Evolutionary conservation across 2,329 filamentous ascomycete species (phyloP).

Genomic region (Botryotinia calthae): DNA sequence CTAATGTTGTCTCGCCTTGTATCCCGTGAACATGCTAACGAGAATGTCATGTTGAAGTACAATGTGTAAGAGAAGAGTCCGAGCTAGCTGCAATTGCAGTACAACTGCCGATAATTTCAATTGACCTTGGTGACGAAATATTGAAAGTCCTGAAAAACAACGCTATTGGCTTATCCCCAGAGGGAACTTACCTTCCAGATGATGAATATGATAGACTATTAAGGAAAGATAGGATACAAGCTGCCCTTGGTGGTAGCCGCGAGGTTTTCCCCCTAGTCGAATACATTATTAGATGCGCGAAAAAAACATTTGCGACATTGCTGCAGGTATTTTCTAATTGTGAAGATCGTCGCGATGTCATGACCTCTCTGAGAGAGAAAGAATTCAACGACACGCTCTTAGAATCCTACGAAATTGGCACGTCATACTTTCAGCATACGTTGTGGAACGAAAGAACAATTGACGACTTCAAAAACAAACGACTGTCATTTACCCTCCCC

Average conservation of each 20-base stretch:
- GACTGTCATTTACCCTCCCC: background rate
- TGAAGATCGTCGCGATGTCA: background rate
- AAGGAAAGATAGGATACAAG: background rate
- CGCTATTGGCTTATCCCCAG: background rate
- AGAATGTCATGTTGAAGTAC: background rate
- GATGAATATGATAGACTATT: background rate
- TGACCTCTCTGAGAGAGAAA: background rate
- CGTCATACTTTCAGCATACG: background rate
- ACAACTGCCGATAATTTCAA: background rate
- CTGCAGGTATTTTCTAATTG: background rate
- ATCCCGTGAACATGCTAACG: background rate
- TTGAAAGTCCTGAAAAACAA: background rate
- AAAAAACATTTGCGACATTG: conserved; percentile 9
- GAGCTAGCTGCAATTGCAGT: background rate
- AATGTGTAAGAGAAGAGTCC: background rate
- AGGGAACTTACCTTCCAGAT: background rate
- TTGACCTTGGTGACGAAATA: background rate
- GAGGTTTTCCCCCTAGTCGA: background rate
- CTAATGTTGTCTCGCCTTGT: background rate
- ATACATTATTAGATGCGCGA: background rate
- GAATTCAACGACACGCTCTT: background rate
- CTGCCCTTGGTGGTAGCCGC: background rate
- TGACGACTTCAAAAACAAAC: background rate
- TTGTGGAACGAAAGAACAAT: background rate
- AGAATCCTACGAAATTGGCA: background rate